Evolutionary conservation across 306 rosid species (phyloP), one percentile per base, ranked within the genome.

Genomic region (Betula pendula): DNA sequence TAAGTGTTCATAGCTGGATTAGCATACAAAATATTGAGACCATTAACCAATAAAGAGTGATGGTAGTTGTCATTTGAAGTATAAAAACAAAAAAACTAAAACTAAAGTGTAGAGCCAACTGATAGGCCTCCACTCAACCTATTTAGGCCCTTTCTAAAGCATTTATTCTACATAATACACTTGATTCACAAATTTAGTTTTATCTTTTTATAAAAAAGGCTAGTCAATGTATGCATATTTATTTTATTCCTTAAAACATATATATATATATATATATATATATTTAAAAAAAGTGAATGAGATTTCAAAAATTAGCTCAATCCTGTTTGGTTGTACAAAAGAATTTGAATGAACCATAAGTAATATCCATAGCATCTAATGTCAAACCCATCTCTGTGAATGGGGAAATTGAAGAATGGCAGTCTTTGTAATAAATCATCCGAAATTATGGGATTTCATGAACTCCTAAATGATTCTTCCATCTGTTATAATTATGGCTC

Each of bases 381-480:
- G 6, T 59, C 66, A 59, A 59, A 59, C 5, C 22, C 44, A 62
- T 62, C 11, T 15, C 69, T 13, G 33, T 33, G 24, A 31, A 31
- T 29, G 22, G 13, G 35, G 67, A 6, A 62, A 62, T 2, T 62
- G 12, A 62, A 27, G 69, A 62, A 62, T 62, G 45, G 22, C 16
- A 31, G 24, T 5, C 22, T 15, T 62, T 15, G 15, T 62, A 62
- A 62, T 31, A 16, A 6, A 62, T 29, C 42, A 33, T 33, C 44
- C 7, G 1, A 31, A 62, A 33, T 62, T 16, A 17, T 33, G 17
- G n/a, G 69, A 33, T 33, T 31, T 16, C 44, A 62, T 31, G 20
- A 62, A 33, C 69, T 62, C 69, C 43, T 62, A 62, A 31, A 62
- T 33, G 44, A 17, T 62, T 33, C 45, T 62, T 60, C 68, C 20